Evolutionary conservation across 176 grass and related monocot genomes (phyloP).

Genomic region (Echinochloa phyllopogon): DNA sequence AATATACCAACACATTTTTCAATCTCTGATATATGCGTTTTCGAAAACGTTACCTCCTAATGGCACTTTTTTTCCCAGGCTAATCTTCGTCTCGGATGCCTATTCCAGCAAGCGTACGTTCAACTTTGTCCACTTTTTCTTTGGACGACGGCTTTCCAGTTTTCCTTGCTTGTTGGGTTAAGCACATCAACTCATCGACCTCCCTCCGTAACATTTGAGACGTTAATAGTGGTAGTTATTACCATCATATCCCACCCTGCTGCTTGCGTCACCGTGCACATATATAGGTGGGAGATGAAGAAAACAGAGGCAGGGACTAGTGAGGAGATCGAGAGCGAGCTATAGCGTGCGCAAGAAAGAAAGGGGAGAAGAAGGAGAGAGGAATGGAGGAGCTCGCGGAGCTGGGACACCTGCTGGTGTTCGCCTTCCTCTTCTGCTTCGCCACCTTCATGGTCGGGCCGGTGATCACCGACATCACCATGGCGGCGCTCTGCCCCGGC

Average conservation of each 20-base stretch:
- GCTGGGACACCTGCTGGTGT: conserved; percentile 66
- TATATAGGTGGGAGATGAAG: background rate
- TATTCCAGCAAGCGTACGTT: background rate
- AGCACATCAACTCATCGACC: background rate
- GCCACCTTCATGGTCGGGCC: conserved; percentile 56
- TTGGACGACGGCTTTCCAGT: background rate
- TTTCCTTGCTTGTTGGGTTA: conserved; percentile 23
- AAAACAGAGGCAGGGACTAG: background rate
- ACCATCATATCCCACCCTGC: background rate
- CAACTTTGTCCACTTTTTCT: background rate
- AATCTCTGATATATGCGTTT: background rate
- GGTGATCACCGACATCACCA: conserved; percentile 67
- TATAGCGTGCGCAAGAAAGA: background rate
- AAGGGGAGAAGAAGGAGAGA: background rate
- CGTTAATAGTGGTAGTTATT: background rate
- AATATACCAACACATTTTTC: background rate
- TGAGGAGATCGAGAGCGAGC: background rate
- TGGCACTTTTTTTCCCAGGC: background rate
- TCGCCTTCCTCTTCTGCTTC: conserved; percentile 70
- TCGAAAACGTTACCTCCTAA: background rate
- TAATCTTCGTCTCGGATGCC: background rate
- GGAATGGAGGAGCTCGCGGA: conserved; percentile 43
- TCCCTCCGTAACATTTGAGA: background rate
- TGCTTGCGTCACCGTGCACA: background rate
- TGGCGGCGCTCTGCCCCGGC: conserved; percentile 72